A percentile compares a stretch with the other conserved stretches of the same genome.
phyloP scores from a whole-genome alignment of 2,329 filamentous ascomycete species.

The Aspergillus ruber region DNA sequence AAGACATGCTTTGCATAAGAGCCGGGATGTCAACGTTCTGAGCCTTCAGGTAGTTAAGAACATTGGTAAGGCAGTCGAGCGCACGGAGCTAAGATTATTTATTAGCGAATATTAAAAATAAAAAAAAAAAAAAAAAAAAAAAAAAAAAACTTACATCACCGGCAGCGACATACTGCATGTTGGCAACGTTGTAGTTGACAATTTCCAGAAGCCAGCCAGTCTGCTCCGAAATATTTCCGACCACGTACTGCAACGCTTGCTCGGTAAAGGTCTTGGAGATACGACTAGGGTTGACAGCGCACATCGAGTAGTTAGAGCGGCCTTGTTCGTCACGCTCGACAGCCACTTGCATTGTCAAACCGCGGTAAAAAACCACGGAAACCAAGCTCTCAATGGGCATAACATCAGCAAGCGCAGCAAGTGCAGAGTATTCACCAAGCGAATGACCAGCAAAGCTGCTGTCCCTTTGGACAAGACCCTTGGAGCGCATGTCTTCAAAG shows the following conservation, averaged over 20 bases:
- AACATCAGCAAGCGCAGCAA: constrained; percentile 92
- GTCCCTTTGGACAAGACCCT: constrained; percentile 90
- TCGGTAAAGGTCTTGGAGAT: constrained; percentile 99
- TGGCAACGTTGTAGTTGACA: constrained; percentile 83
- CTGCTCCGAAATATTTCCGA: constrained; percentile 88
- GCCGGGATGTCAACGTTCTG: constrained; percentile 97
- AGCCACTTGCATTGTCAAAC: constrained; percentile 97
- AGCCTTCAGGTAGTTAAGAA: constrained; percentile 91
- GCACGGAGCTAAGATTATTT: constrained; percentile 46
- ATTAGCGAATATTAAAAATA: too few relatives aligned
- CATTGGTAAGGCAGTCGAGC: constrained; percentile 62
- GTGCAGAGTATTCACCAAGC: constrained; percentile 93
- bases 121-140: background rate
- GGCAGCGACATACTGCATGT: constrained; percentile 64
- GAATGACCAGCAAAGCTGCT: constrained; percentile 98
- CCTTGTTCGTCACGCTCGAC: constrained; percentile 91
- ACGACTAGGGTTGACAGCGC: constrained; percentile 94
- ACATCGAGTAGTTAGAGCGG: constrained; percentile 98
- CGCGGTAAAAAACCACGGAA: constrained; percentile 98
- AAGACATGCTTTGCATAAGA: constrained; percentile 75
- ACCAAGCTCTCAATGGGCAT: constrained; percentile 99
- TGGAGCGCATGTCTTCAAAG: constrained; percentile 97
- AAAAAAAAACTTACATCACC: constrained; percentile 47
- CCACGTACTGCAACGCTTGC: constrained; percentile 91
- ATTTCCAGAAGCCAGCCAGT: constrained; percentile 96